Base-by-base conservation (phyloP, 371 early-diverging fungal species). In the Apophysomyces trapeziformis region DNA sequence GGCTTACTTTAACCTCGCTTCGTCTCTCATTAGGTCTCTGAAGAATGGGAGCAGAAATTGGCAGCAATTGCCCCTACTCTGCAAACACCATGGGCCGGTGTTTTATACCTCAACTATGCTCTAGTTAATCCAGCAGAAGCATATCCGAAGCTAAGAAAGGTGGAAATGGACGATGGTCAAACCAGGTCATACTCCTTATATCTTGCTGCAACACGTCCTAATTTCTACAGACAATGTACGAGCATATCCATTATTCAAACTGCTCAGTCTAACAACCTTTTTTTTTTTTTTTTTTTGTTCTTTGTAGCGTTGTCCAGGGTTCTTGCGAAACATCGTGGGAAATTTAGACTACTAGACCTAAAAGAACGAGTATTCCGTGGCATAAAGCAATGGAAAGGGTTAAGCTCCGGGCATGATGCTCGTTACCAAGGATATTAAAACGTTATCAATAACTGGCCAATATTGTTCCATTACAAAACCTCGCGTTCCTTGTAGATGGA, bases 131-230 rank as follows among this genome's bases (percentile, higher is more conserved):
- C 85, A 45, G 45, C 70, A 0, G 72, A 44, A 9, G 85, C 85
- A 2, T 85, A 83, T 63, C 60, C 68, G 38, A 71, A 74, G 37
- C 69, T 86, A 32, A 44, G 78, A 50, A 70, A 47, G 2, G 71
- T 70, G 1, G 72, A 64, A 6, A 45, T 88, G 60, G 90, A 89
- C 39, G 88, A 88, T 73, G 90, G 90, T 0, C 83, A 86, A 63
- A 86, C 87, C 5, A 70, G 74, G 45, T 76, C 87, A 1, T 87
- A 84, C 67, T 85, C 90, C 7, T 65, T 87, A 35, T 87, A 85
- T 64, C 74, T 87, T 58, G 74, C 86, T 7, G 83, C 88, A 9
- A 86, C 87, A 38, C 74, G 74, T 11, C 70, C 79, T 4, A 39
- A 57, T 9, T 83, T 79, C 45, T 58, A 59, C 21, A 66, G 73